Conservation (phyloP, 805 yeast genomes). For the Sugiyamaella qingdaonensis region DNA sequence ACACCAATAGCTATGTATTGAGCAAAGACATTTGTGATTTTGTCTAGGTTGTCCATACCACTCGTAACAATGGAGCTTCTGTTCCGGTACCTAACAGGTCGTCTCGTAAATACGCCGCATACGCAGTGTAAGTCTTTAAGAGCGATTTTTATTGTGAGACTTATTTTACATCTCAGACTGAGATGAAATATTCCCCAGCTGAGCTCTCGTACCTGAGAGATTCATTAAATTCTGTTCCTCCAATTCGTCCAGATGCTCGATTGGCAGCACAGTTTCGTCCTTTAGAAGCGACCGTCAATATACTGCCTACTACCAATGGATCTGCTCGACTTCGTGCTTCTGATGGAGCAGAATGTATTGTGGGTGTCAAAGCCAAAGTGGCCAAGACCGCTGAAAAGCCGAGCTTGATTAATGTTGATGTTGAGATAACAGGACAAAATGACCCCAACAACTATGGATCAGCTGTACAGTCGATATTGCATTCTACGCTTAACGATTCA, state of each 20-base stretch:
- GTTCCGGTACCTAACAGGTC: not conserved
- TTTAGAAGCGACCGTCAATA: conserved; percentile 72
- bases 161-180: not conserved
- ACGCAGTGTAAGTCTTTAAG: not conserved
- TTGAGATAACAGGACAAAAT: conserved; percentile 63
- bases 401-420: conserved; percentile 65
- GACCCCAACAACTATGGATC: conserved; percentile 67
- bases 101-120: not conserved
- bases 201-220: conserved; percentile 60
- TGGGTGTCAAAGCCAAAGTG: conserved; percentile 84
- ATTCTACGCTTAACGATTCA: conserved; percentile 38
- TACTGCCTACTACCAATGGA: conserved; percentile 86
- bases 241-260: conserved; percentile 85
- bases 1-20: conserved; percentile 25
- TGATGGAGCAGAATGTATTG: conserved; percentile 92
- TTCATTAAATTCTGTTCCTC: conserved; percentile 56
- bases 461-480: conserved; percentile 58
- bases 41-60: conserved; percentile 13
- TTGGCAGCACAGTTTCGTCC: conserved; percentile 73
- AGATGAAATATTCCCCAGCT: conserved; percentile 35
- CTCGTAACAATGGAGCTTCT: not conserved
- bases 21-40: conserved; percentile 27
- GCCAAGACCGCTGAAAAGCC: conserved; percentile 40
- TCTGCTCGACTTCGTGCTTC: conserved; percentile 80
- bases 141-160: not conserved